Evolutionary conservation across 1,139 yeast species (phyloP).

Genomic region (Candida neerlandica): DNA sequence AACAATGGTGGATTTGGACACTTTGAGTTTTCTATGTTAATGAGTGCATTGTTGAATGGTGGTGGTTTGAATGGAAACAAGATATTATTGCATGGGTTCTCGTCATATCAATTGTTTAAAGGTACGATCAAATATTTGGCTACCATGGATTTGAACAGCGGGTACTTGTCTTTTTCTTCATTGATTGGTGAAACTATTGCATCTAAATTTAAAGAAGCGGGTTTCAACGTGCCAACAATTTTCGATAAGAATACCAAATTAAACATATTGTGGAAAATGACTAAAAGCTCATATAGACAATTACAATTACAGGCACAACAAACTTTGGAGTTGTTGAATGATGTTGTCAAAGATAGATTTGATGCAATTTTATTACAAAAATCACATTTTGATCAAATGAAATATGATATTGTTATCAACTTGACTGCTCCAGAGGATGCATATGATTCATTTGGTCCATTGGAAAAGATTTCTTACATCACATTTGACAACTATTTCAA

Average conservation of each 20-base stretch:
- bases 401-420: conserved; percentile 65
- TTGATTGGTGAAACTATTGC: conserved; percentile 49
- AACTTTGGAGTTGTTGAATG: conserved; percentile 70
- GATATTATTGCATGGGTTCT: conserved; percentile 80
- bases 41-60: conserved; percentile 82
- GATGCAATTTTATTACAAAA: conserved; percentile 77
- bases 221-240: conserved; percentile 72
- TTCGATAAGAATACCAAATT: conserved; percentile 75
- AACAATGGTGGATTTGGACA: conserved; percentile 86
- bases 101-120: conserved; percentile 89
- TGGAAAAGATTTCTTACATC: conserved; percentile 72
- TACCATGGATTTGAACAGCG: conserved; percentile 66
- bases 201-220: conserved; percentile 57
- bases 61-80: conserved; percentile 79
- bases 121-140: conserved; percentile 84
- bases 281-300: conserved; percentile 62
- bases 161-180: conserved; percentile 69
- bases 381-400: conserved; percentile 56
- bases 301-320: conserved; percentile 68
- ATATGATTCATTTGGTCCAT: conserved; percentile 58
- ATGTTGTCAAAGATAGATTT: conserved; percentile 82
- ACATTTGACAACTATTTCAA: conserved; percentile 69
- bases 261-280: conserved; percentile 82
- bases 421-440: conserved; percentile 46
- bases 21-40: conserved; percentile 80